Conservation (phyloP, 78 protist genomes). For the Polysphondylium violaceum region DNA sequence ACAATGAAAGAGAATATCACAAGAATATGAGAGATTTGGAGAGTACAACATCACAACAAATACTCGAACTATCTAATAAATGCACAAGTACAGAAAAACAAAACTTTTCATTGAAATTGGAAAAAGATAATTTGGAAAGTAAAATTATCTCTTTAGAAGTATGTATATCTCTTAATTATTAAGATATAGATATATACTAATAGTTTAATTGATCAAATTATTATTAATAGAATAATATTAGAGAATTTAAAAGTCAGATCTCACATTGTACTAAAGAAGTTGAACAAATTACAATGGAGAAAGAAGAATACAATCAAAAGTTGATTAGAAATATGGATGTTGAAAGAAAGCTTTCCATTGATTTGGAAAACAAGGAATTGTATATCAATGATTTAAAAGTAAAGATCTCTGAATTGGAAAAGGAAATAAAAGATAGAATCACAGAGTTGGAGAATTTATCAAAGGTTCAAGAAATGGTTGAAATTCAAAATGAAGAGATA, state of each 20-base stretch:
- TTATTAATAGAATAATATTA: not conserved
- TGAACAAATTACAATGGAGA: not conserved
- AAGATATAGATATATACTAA: too few relatives aligned
- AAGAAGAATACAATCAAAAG: not conserved
- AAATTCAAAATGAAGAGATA: constrained; percentile 10
- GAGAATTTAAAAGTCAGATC: constrained; percentile 13
- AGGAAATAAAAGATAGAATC: not conserved
- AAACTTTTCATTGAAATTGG: not conserved
- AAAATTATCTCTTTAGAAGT: not conserved
- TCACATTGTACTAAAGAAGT: not conserved
- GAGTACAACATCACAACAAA: not conserved
- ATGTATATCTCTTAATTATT: not conserved
- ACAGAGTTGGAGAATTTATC: not conserved
- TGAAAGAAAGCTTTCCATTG: not conserved
- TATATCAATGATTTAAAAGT: not conserved
- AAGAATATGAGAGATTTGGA: constrained; percentile 11
- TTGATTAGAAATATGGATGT: not conserved
- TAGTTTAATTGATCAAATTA: not conserved
- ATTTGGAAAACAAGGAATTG: constrained; percentile 6
- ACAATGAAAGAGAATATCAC: constrained; percentile 6
- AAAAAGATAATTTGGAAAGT: not conserved
- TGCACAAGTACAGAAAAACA: not conserved
- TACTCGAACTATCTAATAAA: not conserved
- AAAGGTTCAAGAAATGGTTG: not conserved
- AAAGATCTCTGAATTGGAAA: not conserved